Evolutionary conservation across 1,284 basidiomycete species (phyloP).

Genomic region (Schizopora paradoxa): DNA sequence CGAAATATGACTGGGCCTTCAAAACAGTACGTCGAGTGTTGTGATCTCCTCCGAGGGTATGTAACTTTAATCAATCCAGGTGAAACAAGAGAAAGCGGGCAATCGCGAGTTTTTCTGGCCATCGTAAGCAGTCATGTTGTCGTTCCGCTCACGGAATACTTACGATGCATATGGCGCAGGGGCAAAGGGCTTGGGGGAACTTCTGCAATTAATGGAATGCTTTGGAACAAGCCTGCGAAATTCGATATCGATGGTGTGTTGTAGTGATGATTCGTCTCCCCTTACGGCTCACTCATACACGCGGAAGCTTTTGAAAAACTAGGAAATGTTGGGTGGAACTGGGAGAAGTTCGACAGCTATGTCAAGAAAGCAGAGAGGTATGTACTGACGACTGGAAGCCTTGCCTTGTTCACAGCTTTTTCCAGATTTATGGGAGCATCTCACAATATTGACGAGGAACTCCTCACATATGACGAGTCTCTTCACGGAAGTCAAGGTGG

Average conservation of each 20-base stretch:
- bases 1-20: conserved; percentile 29
- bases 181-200: background rate
- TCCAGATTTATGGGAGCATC: background rate
- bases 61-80: no score
- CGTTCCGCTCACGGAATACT: no score
- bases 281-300: no score
- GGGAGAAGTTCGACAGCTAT: conserved; percentile 28
- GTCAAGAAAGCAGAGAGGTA: conserved; percentile 28
- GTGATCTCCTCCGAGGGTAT: no score
- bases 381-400: no score
- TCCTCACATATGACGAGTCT: no score
- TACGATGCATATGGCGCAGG: background rate
- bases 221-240: background rate
- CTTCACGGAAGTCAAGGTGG: no score
- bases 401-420: background rate
- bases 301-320: background rate
- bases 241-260: background rate
- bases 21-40: conserved; percentile 27
- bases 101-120: conserved; percentile 5
- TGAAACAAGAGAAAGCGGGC: conserved; percentile 16
- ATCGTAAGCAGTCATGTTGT: no score
- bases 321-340: conserved; percentile 24
- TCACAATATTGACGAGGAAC: no score
- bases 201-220: background rate
- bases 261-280: no score